Base-by-base conservation (phyloP, 495 filamentous ascomycete species). In the Xeromyces bisporus region DNA sequence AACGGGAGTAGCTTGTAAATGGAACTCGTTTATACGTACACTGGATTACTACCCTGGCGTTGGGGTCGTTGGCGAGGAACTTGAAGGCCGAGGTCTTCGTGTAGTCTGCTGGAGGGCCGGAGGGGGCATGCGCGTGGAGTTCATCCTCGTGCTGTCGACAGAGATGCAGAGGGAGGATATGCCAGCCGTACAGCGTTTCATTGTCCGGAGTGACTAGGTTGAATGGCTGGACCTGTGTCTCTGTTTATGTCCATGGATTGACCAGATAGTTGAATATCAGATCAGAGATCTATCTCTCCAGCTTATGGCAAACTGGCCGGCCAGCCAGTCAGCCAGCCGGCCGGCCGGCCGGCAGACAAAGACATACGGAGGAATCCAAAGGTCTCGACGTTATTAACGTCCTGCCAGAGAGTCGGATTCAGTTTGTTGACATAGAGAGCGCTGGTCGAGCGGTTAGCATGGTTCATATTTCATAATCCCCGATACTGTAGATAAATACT, bases 341-440 rank as follows among this genome's bases (percentile, higher is more conserved):
- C 20, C 9, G 5, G 20, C 20, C 20, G 9, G 4, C 4, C 5
- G 5, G 9, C 9, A 21, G 20, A 21, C 20, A 21, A 5, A n/a
- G 29, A 53, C 73, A 38, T 50, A 86, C 80, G 81, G 26, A 80
- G 61, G 46, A 89, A 93, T 0, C 84, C 84, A 60, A 83, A 91
- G 23, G 69, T 56, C 41, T 89, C 77, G 0, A 80, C 75, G 17
- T 69, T 55, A 37, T 83, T 73, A 21, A 80, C 34, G 46, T 89
- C 64, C 31, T 76, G 57, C 69, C 73, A 83, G 41, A 67, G 66
- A 8, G 66, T 48, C 0, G 76, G 73, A 38, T 83, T 70, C 34
- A 87, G 32, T 25, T 73, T 74, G 47, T 91, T 74, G 9, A 71
- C 73, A 51, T 91, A 93, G 10, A 93, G 49, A 13, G 72, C 73